These are phyloP conservation scores for Besnoitia besnoiti DNA, from an alignment of 169 alveolate genomes.

Conservation along the genomic window DNA sequence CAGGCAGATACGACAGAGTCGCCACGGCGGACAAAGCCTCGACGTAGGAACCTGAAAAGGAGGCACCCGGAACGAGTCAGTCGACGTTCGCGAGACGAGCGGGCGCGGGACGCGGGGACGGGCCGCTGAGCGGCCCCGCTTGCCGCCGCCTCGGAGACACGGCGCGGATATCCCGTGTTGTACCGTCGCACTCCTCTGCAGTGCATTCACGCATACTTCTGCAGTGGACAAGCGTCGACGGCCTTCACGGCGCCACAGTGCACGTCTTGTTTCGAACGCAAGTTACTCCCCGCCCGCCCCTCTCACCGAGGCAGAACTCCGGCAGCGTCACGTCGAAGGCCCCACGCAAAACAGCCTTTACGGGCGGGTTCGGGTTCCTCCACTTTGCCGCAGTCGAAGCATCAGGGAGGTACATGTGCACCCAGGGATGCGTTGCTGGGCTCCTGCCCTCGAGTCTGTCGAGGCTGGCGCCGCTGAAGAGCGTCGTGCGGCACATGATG, in stretches of 20 bases:
- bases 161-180: too few relatives aligned
- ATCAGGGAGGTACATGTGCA: background rate
- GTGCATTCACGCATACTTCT: too few relatives aligned
- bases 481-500: conserved; percentile 35
- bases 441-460: background rate
- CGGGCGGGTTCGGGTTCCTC: background rate
- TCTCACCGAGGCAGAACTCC: conserved; percentile 13
- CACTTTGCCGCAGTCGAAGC: background rate
- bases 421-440: background rate
- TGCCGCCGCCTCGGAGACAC: too few relatives aligned
- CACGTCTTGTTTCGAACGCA: background rate
- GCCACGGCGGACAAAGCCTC: conserved; percentile 36
- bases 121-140: too few relatives aligned
- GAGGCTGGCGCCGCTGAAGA: conserved; percentile 3
- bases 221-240: too few relatives aligned
- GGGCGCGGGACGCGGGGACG: too few relatives aligned
- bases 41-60: conserved; percentile 24
- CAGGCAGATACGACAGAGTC: conserved; percentile 17
- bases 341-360: background rate
- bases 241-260: too few relatives aligned
- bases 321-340: conserved; percentile 3
- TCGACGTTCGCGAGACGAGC: too few relatives aligned
- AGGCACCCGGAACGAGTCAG: background rate
- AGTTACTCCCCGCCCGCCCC: background rate
- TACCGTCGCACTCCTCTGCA: too few relatives aligned